Percentiles rank a stretch among this genome's conserved stretches.
These are phyloP conservation scores for Parietaria judaica DNA, from an alignment of 306 rosid genomes.

Conservation along the genomic window DNA sequence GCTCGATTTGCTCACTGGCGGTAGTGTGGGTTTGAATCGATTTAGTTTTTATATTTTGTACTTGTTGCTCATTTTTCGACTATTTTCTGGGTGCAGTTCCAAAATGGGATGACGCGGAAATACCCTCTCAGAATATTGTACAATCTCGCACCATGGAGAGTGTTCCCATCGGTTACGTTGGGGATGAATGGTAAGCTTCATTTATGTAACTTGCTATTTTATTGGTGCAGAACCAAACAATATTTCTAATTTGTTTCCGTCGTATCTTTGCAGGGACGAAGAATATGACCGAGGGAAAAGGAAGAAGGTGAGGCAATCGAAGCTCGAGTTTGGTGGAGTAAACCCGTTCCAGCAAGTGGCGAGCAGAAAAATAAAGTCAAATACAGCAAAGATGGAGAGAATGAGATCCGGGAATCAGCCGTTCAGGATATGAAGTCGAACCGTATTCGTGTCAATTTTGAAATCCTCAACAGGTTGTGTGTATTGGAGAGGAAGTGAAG, in stretches of 20 bases:
- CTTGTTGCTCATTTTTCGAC: not conserved
- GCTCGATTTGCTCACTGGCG: too few relatives aligned
- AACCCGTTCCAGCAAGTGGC: constrained; percentile 78
- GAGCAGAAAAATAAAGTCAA: constrained; percentile 29
- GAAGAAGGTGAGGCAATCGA: constrained; percentile 54
- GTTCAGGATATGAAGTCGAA: constrained; percentile 51
- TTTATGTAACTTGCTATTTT: too few relatives aligned
- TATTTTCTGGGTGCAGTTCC: constrained; percentile 45
- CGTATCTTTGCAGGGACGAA: constrained; percentile 60
- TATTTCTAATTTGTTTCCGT: not conserved
- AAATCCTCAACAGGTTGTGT: not conserved
- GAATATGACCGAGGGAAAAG: constrained; percentile 80
- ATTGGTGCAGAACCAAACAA: not conserved
- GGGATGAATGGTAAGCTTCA: constrained; percentile 75
- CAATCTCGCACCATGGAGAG: constrained; percentile 25
- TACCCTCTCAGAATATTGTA: constrained; percentile 28
- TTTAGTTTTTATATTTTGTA: too few relatives aligned
- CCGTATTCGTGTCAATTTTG: not conserved
- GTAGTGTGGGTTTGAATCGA: too few relatives aligned
- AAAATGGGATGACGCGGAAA: constrained; percentile 64
- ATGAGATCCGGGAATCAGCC: constrained; percentile 54
- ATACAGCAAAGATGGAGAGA: constrained; percentile 43
- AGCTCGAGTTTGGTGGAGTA: constrained; percentile 44
- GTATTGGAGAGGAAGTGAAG: too few relatives aligned
- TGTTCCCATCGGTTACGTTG: constrained; percentile 54